phyloP scores from a whole-genome alignment of 2,329 filamentous ascomycete species.

The Colletotrichum aenigma region DNA sequence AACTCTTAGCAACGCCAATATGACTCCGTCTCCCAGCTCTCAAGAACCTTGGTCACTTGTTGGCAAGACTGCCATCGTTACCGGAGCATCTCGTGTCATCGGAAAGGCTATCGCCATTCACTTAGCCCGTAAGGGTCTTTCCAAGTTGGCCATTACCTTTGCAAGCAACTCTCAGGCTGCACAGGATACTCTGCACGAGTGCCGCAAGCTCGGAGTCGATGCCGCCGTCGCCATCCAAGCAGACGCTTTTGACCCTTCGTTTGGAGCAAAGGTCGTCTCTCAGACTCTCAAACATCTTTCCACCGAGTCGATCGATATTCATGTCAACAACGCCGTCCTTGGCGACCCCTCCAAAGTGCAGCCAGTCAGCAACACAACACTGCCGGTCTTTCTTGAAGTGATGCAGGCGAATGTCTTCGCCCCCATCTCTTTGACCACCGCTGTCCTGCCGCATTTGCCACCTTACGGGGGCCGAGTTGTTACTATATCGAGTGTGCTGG shows the following conservation, averaged over 20 bases:
- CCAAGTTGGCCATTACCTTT: neutral
- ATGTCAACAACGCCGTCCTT: slow-evolving; percentile 1
- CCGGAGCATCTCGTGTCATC: neutral
- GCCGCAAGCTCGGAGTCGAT: neutral
- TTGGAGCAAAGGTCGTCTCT: neutral
- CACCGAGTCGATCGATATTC: neutral
- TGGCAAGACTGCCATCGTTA: neutral
- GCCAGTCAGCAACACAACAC: neutral
- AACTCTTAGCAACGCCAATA: neutral
- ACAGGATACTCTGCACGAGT: neutral
- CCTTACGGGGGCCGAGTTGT: slow-evolving; percentile 37
- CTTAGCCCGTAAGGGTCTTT: neutral
- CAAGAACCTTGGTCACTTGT: neutral
- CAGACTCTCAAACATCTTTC: neutral
- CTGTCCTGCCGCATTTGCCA: slow-evolving; percentile 28
- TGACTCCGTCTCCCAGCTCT: neutral
- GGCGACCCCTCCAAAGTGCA: neutral
- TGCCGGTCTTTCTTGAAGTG: neutral
- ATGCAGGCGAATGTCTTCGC: neutral
- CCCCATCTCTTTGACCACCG: slow-evolving; percentile 32
- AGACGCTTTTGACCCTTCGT: neutral
- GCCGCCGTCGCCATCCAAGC: neutral
- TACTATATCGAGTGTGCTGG: slow-evolving; percentile 31
- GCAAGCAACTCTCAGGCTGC: neutral
- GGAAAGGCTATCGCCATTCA: neutral